These are phyloP conservation scores for Lolium perenne DNA, from an alignment of 176 grass and related monocot genomes.

Conservation along the genomic window DNA sequence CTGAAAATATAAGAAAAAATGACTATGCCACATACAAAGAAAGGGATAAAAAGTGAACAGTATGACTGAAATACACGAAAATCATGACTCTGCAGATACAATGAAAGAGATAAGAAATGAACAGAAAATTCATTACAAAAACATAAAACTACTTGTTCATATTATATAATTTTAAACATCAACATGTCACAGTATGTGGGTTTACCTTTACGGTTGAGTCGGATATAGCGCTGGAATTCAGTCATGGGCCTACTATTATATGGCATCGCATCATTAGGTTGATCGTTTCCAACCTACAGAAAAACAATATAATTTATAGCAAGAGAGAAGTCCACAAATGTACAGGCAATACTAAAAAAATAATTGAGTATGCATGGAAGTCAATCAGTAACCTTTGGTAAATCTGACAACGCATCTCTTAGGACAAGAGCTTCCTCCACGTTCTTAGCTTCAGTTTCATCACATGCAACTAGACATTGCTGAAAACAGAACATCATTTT, in stretches of 20 bases:
- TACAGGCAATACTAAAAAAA: background rate
- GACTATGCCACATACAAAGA: too few species aligned
- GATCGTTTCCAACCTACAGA: conserved; percentile 56
- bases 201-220: conserved; percentile 38
- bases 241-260: conserved; percentile 29
- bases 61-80: too few species aligned
- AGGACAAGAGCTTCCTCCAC: conserved; percentile 53
- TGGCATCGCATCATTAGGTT: conserved; percentile 50
- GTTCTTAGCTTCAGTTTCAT: conserved; percentile 30
- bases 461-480: conserved; percentile 63
- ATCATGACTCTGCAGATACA: too few species aligned
- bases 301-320: background rate
- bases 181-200: background rate
- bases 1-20: too few species aligned
- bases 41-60: too few species aligned
- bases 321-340: background rate
- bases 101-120: too few species aligned
- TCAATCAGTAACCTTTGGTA: conserved; percentile 38
- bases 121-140: too few species aligned
- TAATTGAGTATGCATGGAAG: background rate
- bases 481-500: conserved; percentile 30
- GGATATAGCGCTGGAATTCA: conserved; percentile 64
- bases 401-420: conserved; percentile 67
- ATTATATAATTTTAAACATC: too few species aligned
- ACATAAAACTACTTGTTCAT: too few species aligned